phyloP scores from a whole-genome alignment of 176 grass and related monocot genomes.

The Musa troglodytarum region DNA sequence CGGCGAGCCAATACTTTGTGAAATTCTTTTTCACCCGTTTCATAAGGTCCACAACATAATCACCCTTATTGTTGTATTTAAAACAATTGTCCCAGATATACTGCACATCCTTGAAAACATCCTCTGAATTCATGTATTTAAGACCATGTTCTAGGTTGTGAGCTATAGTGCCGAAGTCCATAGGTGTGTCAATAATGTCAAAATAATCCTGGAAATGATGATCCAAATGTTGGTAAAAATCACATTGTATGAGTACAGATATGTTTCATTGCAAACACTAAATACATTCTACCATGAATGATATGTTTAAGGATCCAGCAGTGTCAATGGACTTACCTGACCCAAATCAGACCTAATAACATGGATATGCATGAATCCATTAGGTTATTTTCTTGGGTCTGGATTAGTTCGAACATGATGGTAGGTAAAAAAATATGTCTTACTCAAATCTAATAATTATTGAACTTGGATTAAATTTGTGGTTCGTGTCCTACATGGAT shows the following conservation, averaged over 20 bases:
- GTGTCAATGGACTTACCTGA: neutral
- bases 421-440: too few species aligned
- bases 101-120: slow-evolving; percentile 82
- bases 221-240: neutral
- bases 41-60: slow-evolving; percentile 97
- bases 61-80: slow-evolving; percentile 95
- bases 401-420: too few species aligned
- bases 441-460: too few species aligned
- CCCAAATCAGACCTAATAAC: neutral
- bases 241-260: neutral
- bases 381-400: too few species aligned
- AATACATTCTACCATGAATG: neutral
- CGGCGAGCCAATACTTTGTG: slow-evolving; percentile 80
- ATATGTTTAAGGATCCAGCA: neutral
- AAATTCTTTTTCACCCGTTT: slow-evolving; percentile 96
- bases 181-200: slow-evolving; percentile 93
- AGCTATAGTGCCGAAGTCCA: slow-evolving; percentile 97
- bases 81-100: slow-evolving; percentile 93
- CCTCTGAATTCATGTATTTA: slow-evolving; percentile 88
- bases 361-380: neutral
- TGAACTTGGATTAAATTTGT: too few species aligned
- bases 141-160: slow-evolving; percentile 55
- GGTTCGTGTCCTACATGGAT: too few species aligned
- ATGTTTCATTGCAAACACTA: neutral
- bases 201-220: slow-evolving; percentile 69